A percentile compares a stretch with the other conserved stretches of the same genome.
These are phyloP conservation scores for Polysphondylium violaceum DNA, from an alignment of 78 protist genomes.

Conservation along the genomic window DNA sequence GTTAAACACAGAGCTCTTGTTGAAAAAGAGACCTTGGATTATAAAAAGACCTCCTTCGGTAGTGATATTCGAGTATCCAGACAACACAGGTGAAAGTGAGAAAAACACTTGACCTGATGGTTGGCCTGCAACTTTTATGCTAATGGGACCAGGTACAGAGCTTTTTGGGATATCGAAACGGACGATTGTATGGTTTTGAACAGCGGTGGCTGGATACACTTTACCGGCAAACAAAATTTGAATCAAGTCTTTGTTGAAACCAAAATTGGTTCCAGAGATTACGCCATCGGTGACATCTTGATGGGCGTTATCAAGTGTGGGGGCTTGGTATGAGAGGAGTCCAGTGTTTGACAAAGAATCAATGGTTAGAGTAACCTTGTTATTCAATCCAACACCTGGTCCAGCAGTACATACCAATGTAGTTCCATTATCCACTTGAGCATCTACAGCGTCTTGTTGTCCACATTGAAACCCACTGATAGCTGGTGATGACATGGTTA, in stretches of 20 bases:
- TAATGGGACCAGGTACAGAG: not conserved
- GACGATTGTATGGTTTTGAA: not conserved
- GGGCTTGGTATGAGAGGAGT: not conserved
- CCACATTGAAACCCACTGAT: not conserved
- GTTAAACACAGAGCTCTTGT: not conserved
- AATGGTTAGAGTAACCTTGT: not conserved
- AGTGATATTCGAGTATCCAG: not conserved
- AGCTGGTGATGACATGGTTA: not conserved
- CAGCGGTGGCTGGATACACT: not conserved
- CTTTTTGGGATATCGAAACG: not conserved
- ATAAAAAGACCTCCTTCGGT: not conserved
- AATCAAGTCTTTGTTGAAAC: not conserved
- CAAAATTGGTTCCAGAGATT: not conserved
- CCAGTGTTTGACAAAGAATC: not conserved
- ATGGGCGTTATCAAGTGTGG: not conserved
- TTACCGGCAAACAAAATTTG: not conserved
- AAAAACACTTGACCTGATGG: not conserved
- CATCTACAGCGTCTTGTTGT: not conserved
- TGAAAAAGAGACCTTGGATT: not conserved
- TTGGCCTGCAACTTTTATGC: not conserved
- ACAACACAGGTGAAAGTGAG: not conserved
- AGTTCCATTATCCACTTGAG: not conserved
- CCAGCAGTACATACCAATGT: not conserved
- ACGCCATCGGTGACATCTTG: not conserved
- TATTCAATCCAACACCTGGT: not conserved